Evolutionary conservation across 805 yeast species (phyloP), one percentile per base, ranked within the genome.

Genomic region (Saccharomycopsis amapae): DNA sequence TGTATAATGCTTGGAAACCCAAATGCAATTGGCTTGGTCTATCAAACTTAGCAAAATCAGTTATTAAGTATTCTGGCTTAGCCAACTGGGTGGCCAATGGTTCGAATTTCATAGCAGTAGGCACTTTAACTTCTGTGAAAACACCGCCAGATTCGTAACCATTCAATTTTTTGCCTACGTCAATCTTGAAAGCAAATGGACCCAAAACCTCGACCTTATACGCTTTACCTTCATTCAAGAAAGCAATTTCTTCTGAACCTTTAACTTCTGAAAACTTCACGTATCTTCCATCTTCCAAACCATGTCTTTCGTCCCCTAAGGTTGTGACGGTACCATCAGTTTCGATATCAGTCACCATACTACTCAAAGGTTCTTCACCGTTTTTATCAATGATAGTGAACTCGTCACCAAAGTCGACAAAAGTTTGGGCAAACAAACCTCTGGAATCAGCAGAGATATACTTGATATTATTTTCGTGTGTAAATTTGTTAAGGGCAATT

Each of bases 31-130:
- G 96, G 19, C 81, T 75, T 13, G 97, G 93, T 58, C 96, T 81
- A 58, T 87, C 96, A 56, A 90, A 83, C 64, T 93, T 93, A 49
- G 97, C 96, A 62, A 78, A 93, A 62, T 93, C 99, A 13, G 97
- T 79, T 51, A 74, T 72, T 33, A 85, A 60, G 57, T 68, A 83
- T 58, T 86, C 96, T 3, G 99, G 99, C 12, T 69, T 64, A n/a
- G 65, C 60, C 52, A 93, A 65, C 59, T 86, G 95, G 35, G 74
- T 69, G 38, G 64, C 57, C 50, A 90, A 71, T 6, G 83, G 65
- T 61, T 83, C 73, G 64, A 85, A 93, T 4, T 72, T 61, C 19
- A 82, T 54, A 23, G 68, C 71, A 41, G 62, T 64, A 24, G 98
- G 97, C 58, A 84, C 78, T 67, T 89, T 89, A 40, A 90, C 96